Conservation (phyloP, 2,329 filamentous ascomycete species). For the Ascochyta koolunga region DNA sequence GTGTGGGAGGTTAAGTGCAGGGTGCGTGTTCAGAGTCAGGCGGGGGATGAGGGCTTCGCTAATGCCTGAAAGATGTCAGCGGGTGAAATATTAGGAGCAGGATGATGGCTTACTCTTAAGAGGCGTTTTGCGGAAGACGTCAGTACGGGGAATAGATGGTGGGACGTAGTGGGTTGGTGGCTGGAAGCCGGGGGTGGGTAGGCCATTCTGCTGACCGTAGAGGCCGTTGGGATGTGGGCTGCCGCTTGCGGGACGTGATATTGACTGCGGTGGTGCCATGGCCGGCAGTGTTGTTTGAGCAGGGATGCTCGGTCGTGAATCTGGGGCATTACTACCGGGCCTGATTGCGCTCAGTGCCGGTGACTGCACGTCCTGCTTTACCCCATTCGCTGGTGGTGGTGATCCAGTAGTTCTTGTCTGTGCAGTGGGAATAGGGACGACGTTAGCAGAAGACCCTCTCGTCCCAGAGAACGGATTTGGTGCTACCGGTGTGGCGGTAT, state of each 20-base stretch:
- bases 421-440: conserved; percentile 26
- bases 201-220: conserved; percentile 29
- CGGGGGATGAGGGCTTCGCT: conserved; percentile 70
- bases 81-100: neutral
- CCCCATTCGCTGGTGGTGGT: conserved; percentile 38
- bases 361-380: conserved; percentile 52
- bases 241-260: conserved; percentile 47
- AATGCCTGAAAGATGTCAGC: conserved; percentile 33
- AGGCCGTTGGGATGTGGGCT: conserved; percentile 50
- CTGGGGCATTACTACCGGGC: conserved; percentile 45
- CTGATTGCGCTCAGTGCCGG: conserved; percentile 51
- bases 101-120: conserved; percentile 55
- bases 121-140: conserved; percentile 39
- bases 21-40: conserved; percentile 71
- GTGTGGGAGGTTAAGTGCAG: conserved; percentile 65
- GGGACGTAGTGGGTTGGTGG: conserved; percentile 37
- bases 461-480: conserved; percentile 39
- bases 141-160: conserved; percentile 37
- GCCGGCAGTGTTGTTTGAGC: conserved; percentile 41
- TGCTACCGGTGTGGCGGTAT: conserved; percentile 31
- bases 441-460: conserved; percentile 28
- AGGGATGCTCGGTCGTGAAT: conserved; percentile 37
- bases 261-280: conserved; percentile 49
- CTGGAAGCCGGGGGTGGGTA: conserved; percentile 41
- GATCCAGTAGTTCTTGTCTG: conserved; percentile 43